Evolutionary conservation across 768 basidiomycete species (phyloP).

Genomic region (Favolaschia claudopus): DNA sequence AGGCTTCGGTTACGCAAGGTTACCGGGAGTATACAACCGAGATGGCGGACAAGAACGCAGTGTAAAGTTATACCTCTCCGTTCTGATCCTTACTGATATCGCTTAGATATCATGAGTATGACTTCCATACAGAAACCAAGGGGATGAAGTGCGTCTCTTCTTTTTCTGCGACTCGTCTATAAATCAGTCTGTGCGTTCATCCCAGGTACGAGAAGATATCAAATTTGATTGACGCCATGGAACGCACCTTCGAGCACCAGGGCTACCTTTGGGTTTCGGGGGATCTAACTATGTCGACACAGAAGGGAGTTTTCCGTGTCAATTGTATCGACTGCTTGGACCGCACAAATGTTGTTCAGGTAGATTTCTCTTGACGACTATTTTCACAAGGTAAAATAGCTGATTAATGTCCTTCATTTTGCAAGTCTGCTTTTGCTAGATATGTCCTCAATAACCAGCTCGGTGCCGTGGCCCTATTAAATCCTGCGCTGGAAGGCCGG

Average conservation of each 20-base stretch:
- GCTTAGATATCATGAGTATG: conserved; percentile 81
- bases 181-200: conserved; percentile 15
- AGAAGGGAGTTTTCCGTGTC: conserved; percentile 86
- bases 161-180: neutral
- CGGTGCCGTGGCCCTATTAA: conserved; percentile 72
- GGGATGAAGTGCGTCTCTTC: conserved; percentile 83
- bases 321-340: conserved; percentile 98
- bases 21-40: conserved; percentile 76
- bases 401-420: neutral
- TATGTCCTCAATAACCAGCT: conserved; percentile 80
- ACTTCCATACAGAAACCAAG: conserved; percentile 92
- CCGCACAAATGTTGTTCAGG: conserved; percentile 94
- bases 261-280: conserved; percentile 91
- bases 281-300: conserved; percentile 72
- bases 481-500: conserved; percentile 58
- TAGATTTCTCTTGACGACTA: conserved; percentile 33
- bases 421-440: conserved; percentile 91
- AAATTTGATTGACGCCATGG: conserved; percentile 74
- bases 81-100: neutral
- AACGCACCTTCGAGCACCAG: conserved; percentile 79
- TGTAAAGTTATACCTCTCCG: conserved; percentile 46
- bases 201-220: conserved; percentile 89
- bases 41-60: conserved; percentile 59
- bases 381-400: too few relatives aligned
- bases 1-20: conserved; percentile 78